These are phyloP conservation scores for Leucocoprinus sp. DNA, from an alignment of 768 basidiomycete species.

Conservation along the genomic window DNA sequence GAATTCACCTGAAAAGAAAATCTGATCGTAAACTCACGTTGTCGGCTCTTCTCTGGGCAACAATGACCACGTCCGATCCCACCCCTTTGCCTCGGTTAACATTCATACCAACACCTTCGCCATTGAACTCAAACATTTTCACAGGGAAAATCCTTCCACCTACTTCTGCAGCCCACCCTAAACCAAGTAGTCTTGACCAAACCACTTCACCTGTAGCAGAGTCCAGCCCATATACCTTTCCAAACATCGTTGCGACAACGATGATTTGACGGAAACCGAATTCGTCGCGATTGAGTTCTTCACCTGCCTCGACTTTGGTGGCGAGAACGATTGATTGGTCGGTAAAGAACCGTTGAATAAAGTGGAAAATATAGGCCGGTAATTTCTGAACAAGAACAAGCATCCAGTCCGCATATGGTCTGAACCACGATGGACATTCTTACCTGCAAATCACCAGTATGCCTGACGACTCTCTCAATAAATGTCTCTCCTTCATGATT, in stretches of 20 bases:
- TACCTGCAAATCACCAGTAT: constrained; percentile 55
- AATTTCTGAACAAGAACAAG: constrained; percentile 42
- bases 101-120: constrained; percentile 32
- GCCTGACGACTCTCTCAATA: constrained; percentile 41
- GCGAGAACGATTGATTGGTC: constrained; percentile 35
- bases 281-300: constrained; percentile 44
- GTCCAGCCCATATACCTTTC: constrained; percentile 79
- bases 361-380: constrained; percentile 59
- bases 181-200: constrained; percentile 74
- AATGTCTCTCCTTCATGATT: constrained; percentile 44
- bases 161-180: constrained; percentile 53
- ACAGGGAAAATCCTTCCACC: constrained; percentile 51
- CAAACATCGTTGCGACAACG: constrained; percentile 58
- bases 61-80: constrained; percentile 50
- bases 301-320: constrained; percentile 24
- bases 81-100: constrained; percentile 38
- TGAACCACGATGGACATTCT: neutral
- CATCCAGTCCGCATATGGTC: neutral
- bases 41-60: constrained; percentile 52
- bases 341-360: constrained; percentile 63
- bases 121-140: constrained; percentile 50
- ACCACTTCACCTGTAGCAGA: constrained; percentile 67
- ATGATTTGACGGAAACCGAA: constrained; percentile 87
- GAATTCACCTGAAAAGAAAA: neutral
- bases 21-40: constrained; percentile 39